Conservation (phyloP, 1,284 basidiomycete genomes). For the Meripilus lineatus region DNA sequence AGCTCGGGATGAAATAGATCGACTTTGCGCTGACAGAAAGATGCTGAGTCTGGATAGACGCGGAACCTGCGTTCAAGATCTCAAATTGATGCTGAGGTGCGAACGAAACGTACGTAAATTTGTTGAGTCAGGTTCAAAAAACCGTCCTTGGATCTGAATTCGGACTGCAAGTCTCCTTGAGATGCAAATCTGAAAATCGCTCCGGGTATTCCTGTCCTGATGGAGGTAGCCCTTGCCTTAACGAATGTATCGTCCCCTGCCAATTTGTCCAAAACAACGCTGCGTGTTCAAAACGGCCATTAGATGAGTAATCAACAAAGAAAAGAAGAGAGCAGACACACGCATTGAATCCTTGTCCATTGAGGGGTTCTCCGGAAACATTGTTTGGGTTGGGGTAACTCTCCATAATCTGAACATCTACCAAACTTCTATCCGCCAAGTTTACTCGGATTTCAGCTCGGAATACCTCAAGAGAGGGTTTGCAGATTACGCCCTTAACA, state of each 20-base stretch:
- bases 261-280: conserved; percentile 39
- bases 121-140: conserved; percentile 44
- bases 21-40: conserved; percentile 49
- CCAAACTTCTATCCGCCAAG: conserved; percentile 38
- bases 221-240: conserved; percentile 42
- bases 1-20: conserved; percentile 46
- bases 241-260: conserved; percentile 35
- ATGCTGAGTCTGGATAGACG: conserved; percentile 40
- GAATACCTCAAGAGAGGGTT: conserved; percentile 41
- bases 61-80: too few relatives aligned
- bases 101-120: conserved; percentile 43
- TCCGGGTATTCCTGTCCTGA: conserved; percentile 44
- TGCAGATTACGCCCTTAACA: conserved; percentile 50
- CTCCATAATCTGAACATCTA: conserved; percentile 28
- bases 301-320: conserved; percentile 1
- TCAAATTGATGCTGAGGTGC: too few relatives aligned
- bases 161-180: conserved; percentile 31
- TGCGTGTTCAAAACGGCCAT: conserved; percentile 17
- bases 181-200: conserved; percentile 49
- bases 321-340: conserved; percentile 20
- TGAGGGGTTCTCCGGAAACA: conserved; percentile 39
- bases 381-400: conserved; percentile 38
- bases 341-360: conserved; percentile 53
- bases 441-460: conserved; percentile 39
- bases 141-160: conserved; percentile 42